These are phyloP conservation scores for Solanum paucissectum DNA, from an alignment of 257 asterid genomes.

Conservation along the genomic window DNA sequence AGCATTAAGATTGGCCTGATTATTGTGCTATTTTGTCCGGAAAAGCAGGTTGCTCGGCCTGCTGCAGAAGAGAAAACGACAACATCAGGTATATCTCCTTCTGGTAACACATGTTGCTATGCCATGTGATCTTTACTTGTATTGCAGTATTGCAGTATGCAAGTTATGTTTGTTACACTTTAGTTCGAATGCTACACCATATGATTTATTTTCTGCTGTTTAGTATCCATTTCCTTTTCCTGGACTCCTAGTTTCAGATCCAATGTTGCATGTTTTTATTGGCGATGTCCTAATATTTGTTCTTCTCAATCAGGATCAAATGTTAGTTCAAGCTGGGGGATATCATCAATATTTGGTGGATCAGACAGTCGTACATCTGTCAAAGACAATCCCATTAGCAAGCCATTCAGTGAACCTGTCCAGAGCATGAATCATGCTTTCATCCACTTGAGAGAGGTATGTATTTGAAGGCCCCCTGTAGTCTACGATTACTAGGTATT, in stretches of 20 bases:
- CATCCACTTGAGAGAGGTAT: slow-evolving; percentile 78
- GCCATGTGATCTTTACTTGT: not conserved
- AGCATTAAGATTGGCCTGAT: not conserved
- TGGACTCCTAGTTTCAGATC: not conserved
- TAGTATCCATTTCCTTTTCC: not conserved
- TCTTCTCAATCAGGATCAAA: slow-evolving; percentile 31
- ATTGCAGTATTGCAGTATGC: not conserved
- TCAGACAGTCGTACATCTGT: slow-evolving; percentile 40
- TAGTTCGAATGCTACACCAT: not conserved
- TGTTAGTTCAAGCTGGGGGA: slow-evolving; percentile 75
- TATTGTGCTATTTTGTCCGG: not conserved
- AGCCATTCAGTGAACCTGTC: slow-evolving; percentile 43
- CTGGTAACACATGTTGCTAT: not conserved
- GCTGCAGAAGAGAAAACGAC: slow-evolving; percentile 56
- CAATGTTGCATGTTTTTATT: not conserved
- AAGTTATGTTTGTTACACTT: not conserved
- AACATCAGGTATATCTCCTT: slow-evolving; percentile 40
- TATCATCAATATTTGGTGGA: slow-evolving; percentile 88
- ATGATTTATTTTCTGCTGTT: not conserved
- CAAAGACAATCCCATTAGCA: slow-evolving; percentile 52
- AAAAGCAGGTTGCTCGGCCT: slow-evolving; percentile 45
- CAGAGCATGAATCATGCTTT: slow-evolving; percentile 42
- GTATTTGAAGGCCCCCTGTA: not conserved
- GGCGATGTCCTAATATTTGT: not conserved
- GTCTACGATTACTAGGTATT: not conserved